Evolutionary conservation across 2,329 filamentous ascomycete genomes (phyloP).

Genomic region (Colletotrichum noveboracense): DNA sequence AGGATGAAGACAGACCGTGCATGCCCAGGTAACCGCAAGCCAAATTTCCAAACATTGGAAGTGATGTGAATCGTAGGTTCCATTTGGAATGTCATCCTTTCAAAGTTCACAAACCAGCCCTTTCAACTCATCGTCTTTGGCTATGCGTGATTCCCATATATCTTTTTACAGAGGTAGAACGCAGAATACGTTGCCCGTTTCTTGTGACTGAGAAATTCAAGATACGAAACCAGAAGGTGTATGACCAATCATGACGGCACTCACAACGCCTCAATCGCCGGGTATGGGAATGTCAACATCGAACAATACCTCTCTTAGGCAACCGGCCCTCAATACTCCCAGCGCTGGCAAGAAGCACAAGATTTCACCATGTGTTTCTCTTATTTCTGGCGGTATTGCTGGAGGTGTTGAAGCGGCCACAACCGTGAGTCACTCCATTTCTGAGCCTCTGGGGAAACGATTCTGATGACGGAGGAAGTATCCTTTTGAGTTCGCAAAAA

Average conservation of each 20-base stretch:
- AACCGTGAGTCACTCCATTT: conserved; percentile 38
- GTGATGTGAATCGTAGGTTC: background rate
- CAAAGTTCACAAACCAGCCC: background rate
- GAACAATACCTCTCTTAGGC: background rate
- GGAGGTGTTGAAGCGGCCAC: conserved; percentile 57
- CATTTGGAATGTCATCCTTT: background rate
- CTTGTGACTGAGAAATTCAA: background rate
- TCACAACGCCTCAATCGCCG: background rate
- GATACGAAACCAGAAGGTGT: background rate
- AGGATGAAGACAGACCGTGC: background rate
- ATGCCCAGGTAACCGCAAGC: background rate
- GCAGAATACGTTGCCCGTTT: background rate
- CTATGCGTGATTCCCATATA: background rate
- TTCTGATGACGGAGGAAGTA: conserved; percentile 43
- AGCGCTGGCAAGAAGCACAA: conserved; percentile 21
- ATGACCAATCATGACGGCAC: background rate
- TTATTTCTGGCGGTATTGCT: conserved; percentile 55
- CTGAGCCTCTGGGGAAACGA: no score
- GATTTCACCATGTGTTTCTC: conserved; percentile 46
- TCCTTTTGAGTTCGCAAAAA: conserved; percentile 73
- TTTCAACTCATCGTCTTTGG: background rate
- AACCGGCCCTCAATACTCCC: background rate
- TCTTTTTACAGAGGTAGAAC: background rate
- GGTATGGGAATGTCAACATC: background rate
- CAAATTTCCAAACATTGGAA: background rate